Conservation (phyloP, 2,329 filamentous ascomycete genomes). For the Cercospora zeae-maydis region DNA sequence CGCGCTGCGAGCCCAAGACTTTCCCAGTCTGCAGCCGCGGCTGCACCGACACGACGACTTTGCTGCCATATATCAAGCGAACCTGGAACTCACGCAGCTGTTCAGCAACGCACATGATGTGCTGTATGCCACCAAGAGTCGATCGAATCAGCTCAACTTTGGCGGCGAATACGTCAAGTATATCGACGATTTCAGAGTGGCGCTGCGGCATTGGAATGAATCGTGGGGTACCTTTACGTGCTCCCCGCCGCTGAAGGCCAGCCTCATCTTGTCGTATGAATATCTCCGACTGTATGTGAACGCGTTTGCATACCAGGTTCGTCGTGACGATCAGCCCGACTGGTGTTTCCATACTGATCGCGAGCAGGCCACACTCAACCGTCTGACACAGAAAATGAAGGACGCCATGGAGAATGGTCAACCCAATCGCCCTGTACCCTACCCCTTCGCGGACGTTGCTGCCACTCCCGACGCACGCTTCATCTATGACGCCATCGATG, state of each 20-base stretch:
- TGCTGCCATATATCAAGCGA: conserved; percentile 35
- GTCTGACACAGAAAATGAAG: conserved; percentile 28
- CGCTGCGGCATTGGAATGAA: conserved; percentile 35
- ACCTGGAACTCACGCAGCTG: conserved; percentile 36
- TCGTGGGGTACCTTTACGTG: conserved; percentile 33
- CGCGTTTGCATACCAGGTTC: conserved; percentile 60
- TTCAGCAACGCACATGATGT: conserved; percentile 38
- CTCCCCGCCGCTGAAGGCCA: conserved; percentile 57
- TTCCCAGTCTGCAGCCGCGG: conserved; percentile 32
- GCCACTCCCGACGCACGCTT: conserved; percentile 62
- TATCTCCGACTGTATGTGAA: conserved; percentile 65
- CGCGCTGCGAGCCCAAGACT: conserved; percentile 33
- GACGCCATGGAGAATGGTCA: conserved; percentile 29
- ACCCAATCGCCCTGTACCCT: conserved; percentile 21
- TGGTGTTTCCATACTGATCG: neutral
- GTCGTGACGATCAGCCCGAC: neutral
- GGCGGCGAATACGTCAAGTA: conserved; percentile 38
- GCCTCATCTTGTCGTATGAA: conserved; percentile 60
- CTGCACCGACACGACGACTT: conserved; percentile 31
- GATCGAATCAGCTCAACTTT: conserved; percentile 34
- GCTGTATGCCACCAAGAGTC: conserved; percentile 34
- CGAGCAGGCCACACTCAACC: conserved; percentile 31
- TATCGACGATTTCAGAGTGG: conserved; percentile 36
- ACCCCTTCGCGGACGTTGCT: conserved; percentile 43
- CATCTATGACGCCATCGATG: conserved; percentile 63